These are phyloP conservation scores for Calonectria pseudoturangicola DNA, from an alignment of 2,329 filamentous ascomycete genomes.

Conservation along the genomic window DNA sequence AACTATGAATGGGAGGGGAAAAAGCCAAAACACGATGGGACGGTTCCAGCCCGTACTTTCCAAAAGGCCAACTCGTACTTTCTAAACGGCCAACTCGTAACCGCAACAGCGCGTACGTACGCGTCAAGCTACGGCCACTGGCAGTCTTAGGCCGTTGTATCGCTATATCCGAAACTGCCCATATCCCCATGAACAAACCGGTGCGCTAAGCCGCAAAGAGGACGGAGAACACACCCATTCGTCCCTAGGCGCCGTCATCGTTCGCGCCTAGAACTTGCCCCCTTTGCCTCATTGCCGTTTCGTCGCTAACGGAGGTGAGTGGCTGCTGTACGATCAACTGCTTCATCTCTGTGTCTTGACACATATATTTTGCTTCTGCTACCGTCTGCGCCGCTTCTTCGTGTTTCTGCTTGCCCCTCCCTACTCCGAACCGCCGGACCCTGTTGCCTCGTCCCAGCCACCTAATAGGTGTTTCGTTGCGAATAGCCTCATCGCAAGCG, in stretches of 20 bases:
- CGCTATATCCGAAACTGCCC: conserved; percentile 13
- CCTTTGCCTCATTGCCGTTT: conserved; percentile 22
- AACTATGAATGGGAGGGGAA: neutral
- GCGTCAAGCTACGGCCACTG: neutral
- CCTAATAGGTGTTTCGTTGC: conserved; percentile 1
- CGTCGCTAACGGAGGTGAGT: conserved; percentile 5
- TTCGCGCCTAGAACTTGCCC: conserved; percentile 11
- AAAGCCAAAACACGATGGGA: neutral
- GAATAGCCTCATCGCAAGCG: conserved; percentile 31
- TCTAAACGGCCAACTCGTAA: neutral
- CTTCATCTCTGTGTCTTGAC: conserved; percentile 6
- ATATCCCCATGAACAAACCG: conserved; percentile 15
- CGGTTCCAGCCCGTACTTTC: neutral
- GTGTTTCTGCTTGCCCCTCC: neutral
- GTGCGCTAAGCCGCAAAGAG: conserved; percentile 22
- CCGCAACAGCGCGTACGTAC: neutral
- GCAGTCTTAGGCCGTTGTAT: neutral
- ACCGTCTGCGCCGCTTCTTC: neutral
- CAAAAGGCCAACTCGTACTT: neutral
- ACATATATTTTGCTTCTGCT: neutral
- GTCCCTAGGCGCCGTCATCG: conserved; percentile 17
- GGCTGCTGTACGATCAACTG: conserved; percentile 20
- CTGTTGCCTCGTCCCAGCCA: neutral
- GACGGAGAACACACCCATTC: conserved; percentile 18
- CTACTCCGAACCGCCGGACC: neutral